Conservation (phyloP, 768 basidiomycete genomes). For the Tylopilus cervinicoccineus region DNA sequence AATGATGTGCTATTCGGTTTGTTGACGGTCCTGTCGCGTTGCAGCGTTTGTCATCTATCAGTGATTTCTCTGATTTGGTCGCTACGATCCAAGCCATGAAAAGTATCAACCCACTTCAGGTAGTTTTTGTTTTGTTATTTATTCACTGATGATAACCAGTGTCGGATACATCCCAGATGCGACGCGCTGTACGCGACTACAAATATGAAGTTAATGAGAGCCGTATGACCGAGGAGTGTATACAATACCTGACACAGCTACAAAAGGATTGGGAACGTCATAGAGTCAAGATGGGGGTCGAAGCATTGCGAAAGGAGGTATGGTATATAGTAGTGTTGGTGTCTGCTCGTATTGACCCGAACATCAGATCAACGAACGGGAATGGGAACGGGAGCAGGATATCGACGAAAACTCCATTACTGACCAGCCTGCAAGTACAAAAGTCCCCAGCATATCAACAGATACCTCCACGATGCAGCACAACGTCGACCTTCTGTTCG, state of each 20-base stretch:
- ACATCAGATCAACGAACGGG: slow-evolving; percentile 59
- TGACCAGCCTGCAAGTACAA: slow-evolving; percentile 37
- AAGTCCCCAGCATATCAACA: slow-evolving; percentile 28
- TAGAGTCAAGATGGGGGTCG: slow-evolving; percentile 81
- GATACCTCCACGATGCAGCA: slow-evolving; percentile 42
- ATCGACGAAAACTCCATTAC: slow-evolving; percentile 28
- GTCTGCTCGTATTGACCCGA: slow-evolving; percentile 3
- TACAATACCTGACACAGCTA: slow-evolving; percentile 89
- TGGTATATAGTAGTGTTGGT: neutral
- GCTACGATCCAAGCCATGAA: slow-evolving; percentile 87
- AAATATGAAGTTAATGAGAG: slow-evolving; percentile 92
- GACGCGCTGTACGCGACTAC: slow-evolving; percentile 89
- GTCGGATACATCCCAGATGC: slow-evolving; percentile 54
- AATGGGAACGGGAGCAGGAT: slow-evolving; percentile 48
- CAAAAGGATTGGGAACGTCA: slow-evolving; percentile 98
- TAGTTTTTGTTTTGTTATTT: slow-evolving; percentile 23
- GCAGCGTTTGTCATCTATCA: slow-evolving; percentile 82
- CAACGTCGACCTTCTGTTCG: slow-evolving; percentile 78
- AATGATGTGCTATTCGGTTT: neutral
- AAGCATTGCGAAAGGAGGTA: slow-evolving; percentile 81
- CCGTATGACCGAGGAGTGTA: slow-evolving; percentile 92
- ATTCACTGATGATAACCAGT: neutral
- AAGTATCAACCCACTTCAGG: slow-evolving; percentile 89
- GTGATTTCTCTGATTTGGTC: slow-evolving; percentile 83
- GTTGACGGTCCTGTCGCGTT: neutral